Evolutionary conservation across 768 basidiomycete species (phyloP).

Genomic region (Russula foetens): DNA sequence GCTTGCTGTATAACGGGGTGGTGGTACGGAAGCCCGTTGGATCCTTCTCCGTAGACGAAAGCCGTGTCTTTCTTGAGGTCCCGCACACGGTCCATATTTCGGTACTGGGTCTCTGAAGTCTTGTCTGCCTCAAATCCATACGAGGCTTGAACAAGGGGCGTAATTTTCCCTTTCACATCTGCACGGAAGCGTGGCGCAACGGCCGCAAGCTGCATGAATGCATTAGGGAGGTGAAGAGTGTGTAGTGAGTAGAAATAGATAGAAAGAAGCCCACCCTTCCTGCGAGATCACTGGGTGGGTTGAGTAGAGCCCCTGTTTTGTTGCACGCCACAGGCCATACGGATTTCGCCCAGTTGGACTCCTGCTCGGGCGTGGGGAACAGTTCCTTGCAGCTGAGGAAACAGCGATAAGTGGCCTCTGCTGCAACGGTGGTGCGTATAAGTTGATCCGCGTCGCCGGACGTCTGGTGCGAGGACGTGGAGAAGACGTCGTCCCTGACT

Average conservation of each 20-base stretch:
- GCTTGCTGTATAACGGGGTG: slow-evolving; percentile 2
- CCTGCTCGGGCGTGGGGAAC: slow-evolving; percentile 2
- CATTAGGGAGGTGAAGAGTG: neutral
- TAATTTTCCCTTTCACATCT: neutral
- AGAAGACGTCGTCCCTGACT: neutral
- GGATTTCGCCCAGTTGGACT: neutral
- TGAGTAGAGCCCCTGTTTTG: neutral
- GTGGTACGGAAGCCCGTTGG: neutral
- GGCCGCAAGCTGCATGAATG: neutral
- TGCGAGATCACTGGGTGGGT: neutral
- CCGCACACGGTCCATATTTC: neutral
- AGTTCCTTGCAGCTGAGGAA: neutral
- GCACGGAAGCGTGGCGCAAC: neutral
- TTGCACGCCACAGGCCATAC: slow-evolving; percentile 4
- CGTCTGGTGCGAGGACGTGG: neutral
- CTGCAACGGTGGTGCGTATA: neutral
- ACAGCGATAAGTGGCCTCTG: slow-evolving; percentile 2
- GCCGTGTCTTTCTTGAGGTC: neutral
- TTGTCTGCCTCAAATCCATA: neutral
- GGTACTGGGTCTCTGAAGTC: neutral
- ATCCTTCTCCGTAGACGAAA: neutral
- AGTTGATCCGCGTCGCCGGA: neutral
- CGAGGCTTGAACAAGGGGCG: neutral
- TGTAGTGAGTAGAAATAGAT: too few relatives aligned
- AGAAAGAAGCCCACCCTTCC: neutral